Evolutionary conservation across 1,139 yeast genomes (phyloP), one percentile per base, ranked within the genome.

Genomic region (Yamadazyma sp.): DNA sequence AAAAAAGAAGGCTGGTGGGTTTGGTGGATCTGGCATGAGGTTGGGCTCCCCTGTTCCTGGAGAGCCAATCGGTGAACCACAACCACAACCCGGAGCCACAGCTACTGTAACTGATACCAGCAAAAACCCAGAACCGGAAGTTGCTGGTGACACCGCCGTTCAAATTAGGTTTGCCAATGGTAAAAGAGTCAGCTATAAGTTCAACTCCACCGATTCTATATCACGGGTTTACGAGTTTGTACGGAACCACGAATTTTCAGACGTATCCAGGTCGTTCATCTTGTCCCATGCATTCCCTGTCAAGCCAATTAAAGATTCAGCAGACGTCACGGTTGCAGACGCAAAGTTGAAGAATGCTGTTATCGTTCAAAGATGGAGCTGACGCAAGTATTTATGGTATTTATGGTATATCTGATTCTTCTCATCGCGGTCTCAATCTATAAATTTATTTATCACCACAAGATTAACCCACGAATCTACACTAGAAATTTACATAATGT

Each of bases 41-140:
- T 70, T 92, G 40, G 99, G 99, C 1, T 82, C 92, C 1, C 95
- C 94, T 1, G 85, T 87, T 9, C 92, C 95, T 0, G 87, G 92
- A 0, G 90, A 83, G 40, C 43, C 54, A 1, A 33, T 52, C n/a
- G 53, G 62, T 12, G 12, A 51, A 8, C 47, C 59, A 5, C 50
- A 51, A 23, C 41, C 51, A 16, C 34, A 26, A 24, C 12, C 25
- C 7, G n/a, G n/a, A n/a, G 31, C 29, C 23, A 15, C 35, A 12
- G 21, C 23, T 20, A 12, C 33, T 20, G 22, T 6, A 20, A 21
- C 16, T 13, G 10, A n/a, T n/a, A n/a, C 16, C 14, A 21, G 8
- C 15, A 24, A 23, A 17, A 28, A 24, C 22, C 34, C 39, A 8
- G 39, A 41, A 32, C 36, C 39, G 6, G 34, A 29, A 33, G 17